Evolutionary conservation across 192 early-diverging fungal genomes (phyloP), one percentile per base, ranked within the genome.

Genomic region (Diversispora epigaea): DNA sequence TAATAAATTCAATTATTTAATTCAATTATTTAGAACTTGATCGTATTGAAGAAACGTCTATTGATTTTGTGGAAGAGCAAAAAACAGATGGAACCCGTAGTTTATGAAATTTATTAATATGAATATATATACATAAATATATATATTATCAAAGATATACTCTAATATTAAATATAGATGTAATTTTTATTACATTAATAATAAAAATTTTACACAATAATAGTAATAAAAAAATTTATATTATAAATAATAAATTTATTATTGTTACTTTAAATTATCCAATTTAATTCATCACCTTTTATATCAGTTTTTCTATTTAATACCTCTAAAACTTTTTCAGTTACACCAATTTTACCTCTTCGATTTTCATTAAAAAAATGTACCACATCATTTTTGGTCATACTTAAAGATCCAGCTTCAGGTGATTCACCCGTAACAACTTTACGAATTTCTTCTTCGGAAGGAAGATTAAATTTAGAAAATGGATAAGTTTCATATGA

Each of bases 281-380:
- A 83, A 50, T 80, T 80, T 62, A 83, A 78, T 21, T 77, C 79
- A 3, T 72, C 77, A 57, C 75, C 80, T 49, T 64, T 75, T 14
- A 71, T 66, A 9, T 14, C 60, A 15, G 79, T 80, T 67, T 88
- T 88, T 65, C 87, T 83, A 66, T 83, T 82, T 70, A 92, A 79
- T 25, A 90, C 84, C 71, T 87, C 89, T 44, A 71, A 22, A 41
- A 92, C 88, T 76, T 92, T 93, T 78, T 90, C 82, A 14, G 69
- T 74, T 11, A 91, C 86, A 58, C 93, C 93, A 62, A 90, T 84
- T 83, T 94, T 94, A 54, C 81, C 76, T 5, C 74, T 81, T 39
- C 79, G 80, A 80, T 89, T 83, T 76, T 79, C 82, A 11, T 86
- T 78, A 73, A 90, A 91, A 68, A 87, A 90, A 44, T 86, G 81